Evolutionary conservation across 2,329 filamentous ascomycete genomes (phyloP).

Genomic region (Byssochlamys sp.): DNA sequence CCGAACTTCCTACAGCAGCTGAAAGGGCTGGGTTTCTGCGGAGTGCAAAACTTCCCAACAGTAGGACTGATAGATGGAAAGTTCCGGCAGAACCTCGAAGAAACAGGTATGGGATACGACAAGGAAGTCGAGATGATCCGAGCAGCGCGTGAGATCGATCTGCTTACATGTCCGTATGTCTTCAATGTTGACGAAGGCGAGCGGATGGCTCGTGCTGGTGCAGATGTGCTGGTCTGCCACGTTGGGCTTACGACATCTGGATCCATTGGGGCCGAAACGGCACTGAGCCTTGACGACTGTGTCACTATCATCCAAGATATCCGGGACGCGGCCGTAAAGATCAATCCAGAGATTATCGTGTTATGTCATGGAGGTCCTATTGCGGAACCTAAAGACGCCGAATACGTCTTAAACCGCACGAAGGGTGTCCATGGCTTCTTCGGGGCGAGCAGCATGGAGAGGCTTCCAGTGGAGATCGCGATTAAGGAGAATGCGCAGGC

Average conservation of each 20-base stretch:
- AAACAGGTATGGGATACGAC: conserved; percentile 61
- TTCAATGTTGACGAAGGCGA: conserved; percentile 54
- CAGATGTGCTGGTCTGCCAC: conserved; percentile 59
- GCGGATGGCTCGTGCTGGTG: conserved; percentile 55
- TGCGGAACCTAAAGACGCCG: conserved; percentile 53
- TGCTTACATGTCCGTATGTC: conserved; percentile 62
- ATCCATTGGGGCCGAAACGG: conserved; percentile 54
- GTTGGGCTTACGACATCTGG: conserved; percentile 59
- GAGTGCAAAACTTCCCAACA: conserved; percentile 65
- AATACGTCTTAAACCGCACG: conserved; percentile 52
- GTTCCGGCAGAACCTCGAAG: conserved; percentile 59
- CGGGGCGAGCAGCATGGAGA: conserved; percentile 60
- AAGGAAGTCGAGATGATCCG: conserved; percentile 58
- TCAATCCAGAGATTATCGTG: conserved; percentile 53
- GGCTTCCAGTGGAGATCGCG: conserved; percentile 57
- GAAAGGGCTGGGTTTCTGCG: conserved; percentile 54
- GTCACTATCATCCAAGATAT: conserved; percentile 55
- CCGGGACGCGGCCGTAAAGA: conserved; percentile 47
- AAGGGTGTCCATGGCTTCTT: conserved; percentile 62
- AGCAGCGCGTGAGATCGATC: conserved; percentile 48
- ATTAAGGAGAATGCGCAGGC: conserved; percentile 49
- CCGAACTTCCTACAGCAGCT: conserved; percentile 51
- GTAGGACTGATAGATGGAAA: conserved; percentile 61
- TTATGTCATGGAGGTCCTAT: conserved; percentile 64
- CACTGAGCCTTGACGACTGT: conserved; percentile 55